Conservation (phyloP, 768 basidiomycete genomes). For the Hygrophorus pudorinus region DNA sequence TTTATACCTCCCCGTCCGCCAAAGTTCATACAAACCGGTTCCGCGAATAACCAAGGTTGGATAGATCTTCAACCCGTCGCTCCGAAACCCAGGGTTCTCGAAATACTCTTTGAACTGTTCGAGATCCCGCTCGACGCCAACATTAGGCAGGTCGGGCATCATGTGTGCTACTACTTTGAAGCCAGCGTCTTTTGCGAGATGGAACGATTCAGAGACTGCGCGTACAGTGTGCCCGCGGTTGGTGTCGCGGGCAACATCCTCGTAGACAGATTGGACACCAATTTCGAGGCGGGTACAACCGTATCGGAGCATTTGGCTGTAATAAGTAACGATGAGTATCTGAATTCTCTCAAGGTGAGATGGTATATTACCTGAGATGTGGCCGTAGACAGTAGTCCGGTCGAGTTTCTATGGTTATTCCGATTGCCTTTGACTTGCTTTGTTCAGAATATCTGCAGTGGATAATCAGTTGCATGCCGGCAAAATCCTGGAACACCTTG, state of each 20-base stretch:
- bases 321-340: conserved; percentile 1
- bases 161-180: conserved; percentile 99
- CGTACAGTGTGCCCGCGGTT: conserved; percentile 98
- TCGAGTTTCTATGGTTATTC: conserved; percentile 97
- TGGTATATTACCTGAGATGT: conserved; percentile 62
- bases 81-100: conserved; percentile 95
- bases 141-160: conserved; percentile 99
- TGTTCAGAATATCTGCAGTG: conserved; percentile 80
- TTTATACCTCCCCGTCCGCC: conserved; percentile 96
- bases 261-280: conserved; percentile 97
- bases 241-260: conserved; percentile 97
- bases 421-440: conserved; percentile 96
- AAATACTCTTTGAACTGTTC: conserved; percentile 99
- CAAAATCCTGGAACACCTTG: conserved; percentile 3
- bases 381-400: conserved; percentile 98
- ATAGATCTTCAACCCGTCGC: conserved; percentile 97
- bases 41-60: conserved; percentile 97
- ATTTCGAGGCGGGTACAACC: conserved; percentile 98
- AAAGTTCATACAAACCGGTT: conserved; percentile 91
- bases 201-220: conserved; percentile 93
- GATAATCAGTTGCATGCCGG: neutral
- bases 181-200: conserved; percentile 95
- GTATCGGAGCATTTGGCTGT: conserved; percentile 95
- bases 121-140: conserved; percentile 93
- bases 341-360: neutral